phyloP scores from a whole-genome alignment of 2,329 filamentous ascomycete genomes.

The Monosporascus sp. region DNA sequence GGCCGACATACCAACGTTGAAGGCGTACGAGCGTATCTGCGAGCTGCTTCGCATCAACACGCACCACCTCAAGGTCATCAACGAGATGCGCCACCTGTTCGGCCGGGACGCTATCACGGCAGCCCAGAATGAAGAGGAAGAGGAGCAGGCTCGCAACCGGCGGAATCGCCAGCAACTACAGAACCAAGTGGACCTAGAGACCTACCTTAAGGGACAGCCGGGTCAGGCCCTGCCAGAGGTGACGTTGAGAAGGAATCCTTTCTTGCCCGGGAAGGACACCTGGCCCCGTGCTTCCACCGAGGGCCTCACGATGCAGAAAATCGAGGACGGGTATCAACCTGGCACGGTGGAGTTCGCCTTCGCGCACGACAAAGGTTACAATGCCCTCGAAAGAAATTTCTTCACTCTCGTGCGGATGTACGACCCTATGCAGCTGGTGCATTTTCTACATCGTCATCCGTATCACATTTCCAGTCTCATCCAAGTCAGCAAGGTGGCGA shows the following conservation, averaged over 20 bases:
- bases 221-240: constrained; percentile 65
- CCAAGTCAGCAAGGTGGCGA: constrained; percentile 87
- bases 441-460: constrained; percentile 68
- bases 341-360: constrained; percentile 72
- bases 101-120: constrained; percentile 54
- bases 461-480: constrained; percentile 94
- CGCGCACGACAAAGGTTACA: constrained; percentile 69
- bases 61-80: constrained; percentile 74
- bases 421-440: constrained; percentile 77
- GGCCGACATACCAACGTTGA: constrained; percentile 4
- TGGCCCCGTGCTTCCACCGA: constrained; percentile 79
- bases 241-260: constrained; percentile 71
- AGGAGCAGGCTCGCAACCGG: constrained; percentile 33
- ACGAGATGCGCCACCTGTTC: constrained; percentile 75
- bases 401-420: constrained; percentile 75
- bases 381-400: constrained; percentile 70
- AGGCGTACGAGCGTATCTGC: constrained; percentile 30
- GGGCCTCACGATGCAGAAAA: constrained; percentile 74
- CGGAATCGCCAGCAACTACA: constrained; percentile 31
- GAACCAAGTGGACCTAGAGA: constrained; percentile 54
- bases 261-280: constrained; percentile 80
- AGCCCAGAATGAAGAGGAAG: constrained; percentile 44
- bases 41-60: constrained; percentile 50
- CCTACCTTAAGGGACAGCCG: constrained; percentile 49
- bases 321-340: constrained; percentile 33